Conservation (phyloP, 1,284 basidiomycete species). For the Cystobasidiaceae sp. region DNA sequence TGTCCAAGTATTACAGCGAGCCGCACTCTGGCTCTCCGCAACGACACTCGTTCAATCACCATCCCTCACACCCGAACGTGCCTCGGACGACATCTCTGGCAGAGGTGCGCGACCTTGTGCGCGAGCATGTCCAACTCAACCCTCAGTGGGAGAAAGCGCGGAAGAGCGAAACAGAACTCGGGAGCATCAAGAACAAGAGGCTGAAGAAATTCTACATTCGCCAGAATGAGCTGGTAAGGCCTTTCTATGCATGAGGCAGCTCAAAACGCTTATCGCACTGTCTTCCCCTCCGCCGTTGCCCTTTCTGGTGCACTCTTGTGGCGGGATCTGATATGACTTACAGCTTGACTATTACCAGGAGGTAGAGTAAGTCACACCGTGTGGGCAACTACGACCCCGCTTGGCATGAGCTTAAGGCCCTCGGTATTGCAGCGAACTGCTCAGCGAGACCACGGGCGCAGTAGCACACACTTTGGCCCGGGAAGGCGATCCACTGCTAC, state of each 20-base stretch:
- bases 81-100: conserved; percentile 8
- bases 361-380: conserved; percentile 15
- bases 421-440: conserved; percentile 1
- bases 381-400: too few relatives aligned
- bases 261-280: too few relatives aligned
- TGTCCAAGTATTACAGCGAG: too few relatives aligned
- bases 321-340: conserved; percentile 7
- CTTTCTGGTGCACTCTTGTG: neutral
- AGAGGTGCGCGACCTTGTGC: conserved; percentile 4
- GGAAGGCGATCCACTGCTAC: conserved; percentile 33
- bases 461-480: conserved; percentile 19
- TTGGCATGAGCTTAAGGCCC: neutral
- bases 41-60: too few relatives aligned
- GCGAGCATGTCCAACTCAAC: conserved; percentile 6
- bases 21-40: too few relatives aligned
- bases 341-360: conserved; percentile 38
- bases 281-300: too few relatives aligned
- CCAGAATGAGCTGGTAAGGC: conserved; percentile 35
- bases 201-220: conserved; percentile 34
- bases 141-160: conserved; percentile 15
- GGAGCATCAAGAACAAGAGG: conserved; percentile 31
- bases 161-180: conserved; percentile 35
- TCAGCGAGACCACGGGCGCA: conserved; percentile 6
- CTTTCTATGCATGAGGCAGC: neutral
- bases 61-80: too few relatives aligned